Evolutionary conservation across 768 basidiomycete genomes (phyloP), one percentile per base, ranked within the genome.

Genomic region (Tephrocybe sp.): DNA sequence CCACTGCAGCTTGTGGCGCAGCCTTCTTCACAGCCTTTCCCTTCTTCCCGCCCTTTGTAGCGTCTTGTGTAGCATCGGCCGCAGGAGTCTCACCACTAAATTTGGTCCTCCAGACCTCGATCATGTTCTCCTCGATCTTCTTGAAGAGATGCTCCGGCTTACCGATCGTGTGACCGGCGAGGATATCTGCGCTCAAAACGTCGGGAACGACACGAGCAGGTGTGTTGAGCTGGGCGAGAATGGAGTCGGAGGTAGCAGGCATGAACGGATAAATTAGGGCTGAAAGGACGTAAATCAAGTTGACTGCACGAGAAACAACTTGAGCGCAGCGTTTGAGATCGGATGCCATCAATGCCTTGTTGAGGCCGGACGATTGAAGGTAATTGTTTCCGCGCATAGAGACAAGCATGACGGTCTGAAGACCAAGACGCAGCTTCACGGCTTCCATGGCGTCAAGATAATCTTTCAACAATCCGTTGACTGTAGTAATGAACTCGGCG

Each of bases 251-350:
- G 0, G 91, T 96, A 11, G 85, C 78, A 35, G 97, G 97, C 94
- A 99, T 98, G 84, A 92, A 99, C 0, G 97, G 96, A 64, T 94
- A 87, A 57, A 92, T 69, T 59, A 97, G 74, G 23, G 84, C 86
- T 11, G 92, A 88, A 50, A 99, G 77, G 33, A 85, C 71, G 66
- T 97, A 98, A 66, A 98, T 96, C 58, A 99, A 73, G 72, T 98
- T 98, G 67, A 93, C 69, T 22, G 94, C 89, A 47, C 93, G 85
- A 42, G 89, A 84, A 52, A 98, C 74, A 58, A 98, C 95, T 60
- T 90, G 86, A 3, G 89, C 94, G 60, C 93, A 96, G 52, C 93
- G 89, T 49, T 77, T 76, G 2, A 93, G 92, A 55, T 93, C 78
- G 55, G 84, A 80, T 8, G 80, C 72, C 73, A 96, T 85, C 53